phyloP scores from a whole-genome alignment of 129 eudicot genomes.

The Solidago caesia region DNA sequence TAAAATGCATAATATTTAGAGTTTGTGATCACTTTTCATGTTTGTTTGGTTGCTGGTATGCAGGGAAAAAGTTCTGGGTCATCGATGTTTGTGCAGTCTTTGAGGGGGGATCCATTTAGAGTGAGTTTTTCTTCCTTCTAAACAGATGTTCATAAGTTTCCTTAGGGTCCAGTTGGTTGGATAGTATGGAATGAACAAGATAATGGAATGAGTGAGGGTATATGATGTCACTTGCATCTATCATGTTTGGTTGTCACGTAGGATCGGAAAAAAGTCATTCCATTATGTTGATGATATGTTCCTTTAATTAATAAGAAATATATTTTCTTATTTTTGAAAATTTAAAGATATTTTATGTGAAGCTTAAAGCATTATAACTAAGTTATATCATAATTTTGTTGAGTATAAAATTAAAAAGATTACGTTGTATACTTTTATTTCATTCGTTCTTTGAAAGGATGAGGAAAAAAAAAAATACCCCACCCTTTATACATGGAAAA shows the following conservation, averaged over 20 bases:
- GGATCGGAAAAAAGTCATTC: not conserved
- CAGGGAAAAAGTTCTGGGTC: conserved; percentile 79
- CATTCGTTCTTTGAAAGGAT: too few species aligned
- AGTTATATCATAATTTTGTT: too few species aligned
- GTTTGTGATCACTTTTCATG: conserved; percentile 5
- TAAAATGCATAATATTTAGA: not conserved
- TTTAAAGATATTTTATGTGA: too few species aligned
- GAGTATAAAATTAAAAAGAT: too few species aligned
- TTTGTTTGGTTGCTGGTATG: conserved; percentile 29
- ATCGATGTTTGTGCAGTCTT: conserved; percentile 96
- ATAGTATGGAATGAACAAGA: not conserved
- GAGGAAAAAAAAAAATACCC: too few species aligned
- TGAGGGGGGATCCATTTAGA: conserved; percentile 94
- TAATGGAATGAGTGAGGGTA: too few species aligned
- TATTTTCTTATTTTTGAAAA: too few species aligned
- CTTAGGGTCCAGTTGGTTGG: not conserved
- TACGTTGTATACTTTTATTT: too few species aligned
- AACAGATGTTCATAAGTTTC: not conserved
- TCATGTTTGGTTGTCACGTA: not conserved
- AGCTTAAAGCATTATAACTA: too few species aligned
- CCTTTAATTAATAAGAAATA: too few species aligned
- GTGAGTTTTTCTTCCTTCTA: conserved; percentile 37
- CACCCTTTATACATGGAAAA: too few species aligned
- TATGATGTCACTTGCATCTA: not conserved
- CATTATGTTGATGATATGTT: not conserved